These are phyloP conservation scores for Saccharomyces uvarum DNA, from an alignment of 1,139 yeast genomes.

Conservation along the genomic window DNA sequence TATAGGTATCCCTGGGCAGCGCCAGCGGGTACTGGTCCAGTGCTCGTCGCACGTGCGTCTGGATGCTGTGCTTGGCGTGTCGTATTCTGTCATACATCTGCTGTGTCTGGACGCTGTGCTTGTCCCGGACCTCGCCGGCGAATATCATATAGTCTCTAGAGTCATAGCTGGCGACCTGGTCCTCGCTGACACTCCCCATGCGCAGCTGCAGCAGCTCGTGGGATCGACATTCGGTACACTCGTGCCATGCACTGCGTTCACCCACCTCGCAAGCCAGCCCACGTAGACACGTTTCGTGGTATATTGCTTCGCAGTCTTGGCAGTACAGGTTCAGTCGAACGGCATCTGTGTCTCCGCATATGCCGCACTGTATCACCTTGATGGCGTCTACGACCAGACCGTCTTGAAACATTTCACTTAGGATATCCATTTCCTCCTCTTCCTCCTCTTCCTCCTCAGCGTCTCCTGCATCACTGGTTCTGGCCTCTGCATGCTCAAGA, in stretches of 20 bases:
- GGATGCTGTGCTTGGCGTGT: constrained; percentile 45
- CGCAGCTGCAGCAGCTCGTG: neutral
- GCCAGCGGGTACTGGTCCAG: constrained; percentile 43
- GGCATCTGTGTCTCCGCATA: constrained; percentile 19
- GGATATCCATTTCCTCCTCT: neutral
- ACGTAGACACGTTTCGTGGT: constrained; percentile 22
- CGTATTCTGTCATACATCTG: constrained; percentile 17
- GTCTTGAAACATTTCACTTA: neutral
- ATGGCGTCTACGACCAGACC: neutral
- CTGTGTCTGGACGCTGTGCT: constrained; percentile 11
- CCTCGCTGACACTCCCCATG: neutral
- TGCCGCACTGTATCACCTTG: constrained; percentile 12
- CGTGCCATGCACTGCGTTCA: constrained; percentile 17
- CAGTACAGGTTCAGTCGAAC: constrained; percentile 13
- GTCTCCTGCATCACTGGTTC: neutral
- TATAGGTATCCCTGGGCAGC: constrained; percentile 45
- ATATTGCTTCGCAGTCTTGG: constrained; percentile 14
- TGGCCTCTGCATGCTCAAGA: constrained; percentile 4
- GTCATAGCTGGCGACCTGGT: constrained; percentile 1
- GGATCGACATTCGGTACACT: constrained; percentile 18
- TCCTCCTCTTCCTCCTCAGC: constrained; percentile 3
- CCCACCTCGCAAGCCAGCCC: constrained; percentile 20
- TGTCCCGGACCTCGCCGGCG: constrained; percentile 11
- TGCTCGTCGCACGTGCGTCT: constrained; percentile 44
- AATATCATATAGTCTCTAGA: constrained; percentile 5